Percentiles rank a stretch among this genome's conserved stretches.
phyloP scores from a whole-genome alignment of 768 basidiomycete species.

The Piloderma croceum region DNA sequence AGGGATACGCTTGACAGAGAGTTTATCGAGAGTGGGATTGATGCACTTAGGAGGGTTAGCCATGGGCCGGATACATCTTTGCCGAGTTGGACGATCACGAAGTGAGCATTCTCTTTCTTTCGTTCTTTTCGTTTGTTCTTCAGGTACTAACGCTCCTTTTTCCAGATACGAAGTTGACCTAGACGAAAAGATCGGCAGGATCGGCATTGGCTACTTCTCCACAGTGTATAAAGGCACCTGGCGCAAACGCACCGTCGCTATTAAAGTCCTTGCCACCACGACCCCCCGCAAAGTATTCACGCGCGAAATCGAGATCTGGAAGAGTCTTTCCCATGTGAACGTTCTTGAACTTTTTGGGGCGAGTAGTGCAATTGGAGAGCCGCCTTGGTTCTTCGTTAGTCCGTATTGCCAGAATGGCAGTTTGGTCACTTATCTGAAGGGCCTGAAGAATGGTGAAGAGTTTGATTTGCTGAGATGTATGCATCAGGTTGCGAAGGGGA shows the following conservation, averaged over 20 bases:
- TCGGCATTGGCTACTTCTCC: conserved; percentile 72
- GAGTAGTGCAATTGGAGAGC: conserved; percentile 60
- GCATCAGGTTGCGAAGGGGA: conserved; percentile 71
- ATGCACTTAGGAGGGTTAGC: conserved; percentile 62
- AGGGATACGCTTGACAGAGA: conserved; percentile 56
- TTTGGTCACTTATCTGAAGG: conserved; percentile 53
- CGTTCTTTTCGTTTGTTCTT: background rate
- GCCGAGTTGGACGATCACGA: conserved; percentile 75
- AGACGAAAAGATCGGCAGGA: conserved; percentile 52
- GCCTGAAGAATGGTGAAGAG: conserved; percentile 23
- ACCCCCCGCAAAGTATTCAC: conserved; percentile 63
- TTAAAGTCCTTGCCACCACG: conserved; percentile 64
- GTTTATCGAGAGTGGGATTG: conserved; percentile 69
- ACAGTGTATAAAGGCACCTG: conserved; percentile 75
- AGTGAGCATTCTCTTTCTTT: conserved; percentile 26
- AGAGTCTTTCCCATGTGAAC: conserved; percentile 57
- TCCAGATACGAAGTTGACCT: conserved; percentile 68
- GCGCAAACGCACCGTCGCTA: conserved; percentile 58
- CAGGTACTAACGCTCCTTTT: background rate
- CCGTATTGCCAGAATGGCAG: conserved; percentile 66
- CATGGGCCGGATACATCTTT: conserved; percentile 32
- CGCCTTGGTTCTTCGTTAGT: conserved; percentile 77
- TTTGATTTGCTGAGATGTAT: conserved; percentile 55
- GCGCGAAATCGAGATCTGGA: conserved; percentile 70
- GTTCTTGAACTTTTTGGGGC: conserved; percentile 76